These are phyloP conservation scores for Paramecium primaurelia DNA, from an alignment of 73 alveolate species.

Conservation along the genomic window DNA sequence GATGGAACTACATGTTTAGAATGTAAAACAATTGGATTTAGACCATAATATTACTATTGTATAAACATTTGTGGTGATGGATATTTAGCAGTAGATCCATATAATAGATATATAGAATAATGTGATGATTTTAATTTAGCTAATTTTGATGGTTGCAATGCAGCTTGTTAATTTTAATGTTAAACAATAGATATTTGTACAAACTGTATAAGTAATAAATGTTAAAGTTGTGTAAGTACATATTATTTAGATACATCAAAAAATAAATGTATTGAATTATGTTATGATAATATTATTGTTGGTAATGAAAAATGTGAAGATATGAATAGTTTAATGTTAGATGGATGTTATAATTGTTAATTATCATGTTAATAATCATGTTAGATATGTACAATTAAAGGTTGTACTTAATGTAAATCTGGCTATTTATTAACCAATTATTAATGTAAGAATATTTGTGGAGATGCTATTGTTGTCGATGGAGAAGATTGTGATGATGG, in stretches of 20 bases:
- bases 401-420: neutral
- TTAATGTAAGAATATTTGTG: neutral
- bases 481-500: conserved; percentile 31
- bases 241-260: neutral
- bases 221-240: neutral
- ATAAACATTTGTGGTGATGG: neutral
- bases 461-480: neutral
- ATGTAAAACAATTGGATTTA: neutral
- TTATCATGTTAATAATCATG: neutral
- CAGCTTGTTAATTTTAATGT: neutral
- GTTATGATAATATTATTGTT: neutral
- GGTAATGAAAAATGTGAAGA: neutral
- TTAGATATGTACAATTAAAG: neutral
- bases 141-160: neutral
- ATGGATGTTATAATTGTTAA: neutral
- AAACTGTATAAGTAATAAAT: neutral
- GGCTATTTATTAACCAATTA: neutral
- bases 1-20: neutral
- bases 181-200: neutral
- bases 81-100: neutral
- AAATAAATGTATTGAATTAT: neutral
- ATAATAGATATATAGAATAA: neutral
- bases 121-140: neutral
- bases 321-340: neutral
- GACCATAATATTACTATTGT: neutral